A percentile compares a stretch with the other conserved stretches of the same genome.
Evolutionary conservation across 352 stramenopile species (phyloP).

Genomic region (Globisporangium takayamanum): DNA sequence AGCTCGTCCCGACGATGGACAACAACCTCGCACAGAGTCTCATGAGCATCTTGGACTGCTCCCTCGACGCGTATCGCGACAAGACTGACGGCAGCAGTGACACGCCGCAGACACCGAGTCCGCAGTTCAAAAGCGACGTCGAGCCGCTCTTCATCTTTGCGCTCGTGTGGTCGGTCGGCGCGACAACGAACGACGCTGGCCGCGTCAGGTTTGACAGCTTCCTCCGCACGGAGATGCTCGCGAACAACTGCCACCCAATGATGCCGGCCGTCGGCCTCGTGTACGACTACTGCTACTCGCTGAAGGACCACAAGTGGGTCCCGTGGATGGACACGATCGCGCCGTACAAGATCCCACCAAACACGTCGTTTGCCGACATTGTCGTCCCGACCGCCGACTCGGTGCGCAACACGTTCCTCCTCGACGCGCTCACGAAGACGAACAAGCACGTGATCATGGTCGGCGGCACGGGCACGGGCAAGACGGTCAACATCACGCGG

Average conservation of each 20-base stretch:
- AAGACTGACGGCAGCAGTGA: conserved; percentile 34
- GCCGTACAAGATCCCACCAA: conserved; percentile 62
- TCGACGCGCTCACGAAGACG: conserved; percentile 77
- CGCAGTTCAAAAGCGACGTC: conserved; percentile 73
- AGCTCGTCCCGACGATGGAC: conserved; percentile 91
- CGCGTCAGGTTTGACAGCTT: conserved; percentile 87
- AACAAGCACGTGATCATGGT: conserved; percentile 94
- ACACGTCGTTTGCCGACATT: conserved; percentile 86
- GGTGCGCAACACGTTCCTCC: conserved; percentile 90
- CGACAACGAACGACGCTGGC: conserved; percentile 86
- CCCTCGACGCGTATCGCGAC: conserved; percentile 59
- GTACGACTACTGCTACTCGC: conserved; percentile 90
- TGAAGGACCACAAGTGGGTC: conserved; percentile 88
- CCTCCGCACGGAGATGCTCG: conserved; percentile 77
- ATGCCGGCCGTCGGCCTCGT: conserved; percentile 66
- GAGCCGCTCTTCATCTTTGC: conserved; percentile 91
- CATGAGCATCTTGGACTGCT: conserved; percentile 92
- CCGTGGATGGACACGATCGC: conserved; percentile 92
- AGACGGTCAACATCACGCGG: conserved; percentile 91
- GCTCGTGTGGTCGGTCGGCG: conserved; percentile 90
- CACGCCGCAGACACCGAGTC: conserved; percentile 35
- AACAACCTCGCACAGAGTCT: conserved; percentile 90
- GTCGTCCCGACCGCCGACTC: conserved; percentile 92
- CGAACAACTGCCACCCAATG: conserved; percentile 44
- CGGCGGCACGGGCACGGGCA: conserved; percentile 91